Evolutionary conservation across 2,329 filamentous ascomycete genomes (phyloP), one percentile per base, ranked within the genome.

Genomic region (Aspergillus brunneoviolaceus): DNA sequence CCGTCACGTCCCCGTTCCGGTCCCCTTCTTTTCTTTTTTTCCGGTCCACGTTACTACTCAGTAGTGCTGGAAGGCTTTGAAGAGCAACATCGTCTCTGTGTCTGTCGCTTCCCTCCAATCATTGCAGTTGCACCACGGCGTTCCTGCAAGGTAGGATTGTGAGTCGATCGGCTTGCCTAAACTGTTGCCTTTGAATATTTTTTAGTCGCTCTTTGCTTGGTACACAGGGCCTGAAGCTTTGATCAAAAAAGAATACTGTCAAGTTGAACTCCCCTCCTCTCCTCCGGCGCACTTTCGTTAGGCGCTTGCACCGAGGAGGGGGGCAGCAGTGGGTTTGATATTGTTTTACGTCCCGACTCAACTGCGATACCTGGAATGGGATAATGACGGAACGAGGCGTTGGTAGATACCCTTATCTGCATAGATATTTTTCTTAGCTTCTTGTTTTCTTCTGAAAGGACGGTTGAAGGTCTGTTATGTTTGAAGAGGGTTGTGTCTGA

Each of bases 11-110:
- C 55, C 72, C 71, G 72, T 77, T 76, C 76, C 74, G 69, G 71
- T 76, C 72, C 74, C 74, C 75, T 74, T 75, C 74, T 74, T 71
- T 76, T 72, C 74, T 73, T 76, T 74, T 75, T 74, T 74, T 71
- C 72, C 73, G 72, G 74, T 75, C 71, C 71, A 70, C 64, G 60
- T 73, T 69, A 66, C 70, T 70, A 29, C 67, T 67, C 67, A 67
- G 69, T 5, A 72, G 72, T 73, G 73, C 72, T 75, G 67, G 69
- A 70, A 72, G 39, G 14, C 39, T 45, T 19, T 74, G 72, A 71
- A 69, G 75, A 70, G 65, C 65, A 66, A 64, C 64, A 65, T 66
- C 3, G n/a, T 19, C 7, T 19, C 7, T 19, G 1, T 45, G 16
- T 16, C 39, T 9, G 14, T 45, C 39, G 39, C 39, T 45, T 19